Evolutionary conservation across 2,329 filamentous ascomycete species (phyloP).

Genomic region (Fusarium zealandicum): DNA sequence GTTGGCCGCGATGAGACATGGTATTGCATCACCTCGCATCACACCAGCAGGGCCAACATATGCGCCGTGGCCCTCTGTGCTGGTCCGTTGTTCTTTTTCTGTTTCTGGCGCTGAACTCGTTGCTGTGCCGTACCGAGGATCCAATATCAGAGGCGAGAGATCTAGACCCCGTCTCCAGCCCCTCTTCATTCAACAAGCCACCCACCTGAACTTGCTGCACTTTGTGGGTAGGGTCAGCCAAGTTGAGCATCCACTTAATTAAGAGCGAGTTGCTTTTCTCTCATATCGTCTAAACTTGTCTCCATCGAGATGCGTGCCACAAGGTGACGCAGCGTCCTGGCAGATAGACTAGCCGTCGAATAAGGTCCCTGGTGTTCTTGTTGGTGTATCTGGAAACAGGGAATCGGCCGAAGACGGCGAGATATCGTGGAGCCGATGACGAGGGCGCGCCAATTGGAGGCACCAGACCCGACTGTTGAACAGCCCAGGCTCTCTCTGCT

Average conservation of each 20-base stretch:
- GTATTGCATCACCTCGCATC: slow-evolving; percentile 33
- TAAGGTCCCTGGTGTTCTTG: slow-evolving; percentile 23
- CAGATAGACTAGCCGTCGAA: slow-evolving; percentile 24
- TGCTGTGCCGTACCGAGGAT: slow-evolving; percentile 2
- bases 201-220: slow-evolving; percentile 39
- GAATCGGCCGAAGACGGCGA: slow-evolving; percentile 24
- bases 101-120: background rate
- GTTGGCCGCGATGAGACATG: slow-evolving; percentile 29
- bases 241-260: background rate
- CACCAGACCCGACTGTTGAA: background rate
- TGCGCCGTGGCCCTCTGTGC: slow-evolving; percentile 6
- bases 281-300: background rate
- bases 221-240: slow-evolving; percentile 20
- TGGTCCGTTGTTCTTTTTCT: slow-evolving; percentile 25
- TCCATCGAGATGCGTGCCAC: slow-evolving; percentile 9
- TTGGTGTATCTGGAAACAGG: slow-evolving; percentile 33
- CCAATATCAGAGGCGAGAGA: slow-evolving; percentile 18
- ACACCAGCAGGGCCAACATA: slow-evolving; percentile 21
- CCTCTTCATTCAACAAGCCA: slow-evolving; percentile 40
- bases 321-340: slow-evolving; percentile 19
- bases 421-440: slow-evolving; percentile 23
- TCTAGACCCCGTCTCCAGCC: slow-evolving; percentile 35
- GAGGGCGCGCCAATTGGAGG: slow-evolving; percentile 10
- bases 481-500: slow-evolving; percentile 9
- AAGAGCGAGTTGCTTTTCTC: background rate